Percentiles rank a stretch among this genome's conserved stretches.
phyloP scores from a whole-genome alignment of 2,329 filamentous ascomycete genomes.

The Exophiala phaeomuriformis region DNA sequence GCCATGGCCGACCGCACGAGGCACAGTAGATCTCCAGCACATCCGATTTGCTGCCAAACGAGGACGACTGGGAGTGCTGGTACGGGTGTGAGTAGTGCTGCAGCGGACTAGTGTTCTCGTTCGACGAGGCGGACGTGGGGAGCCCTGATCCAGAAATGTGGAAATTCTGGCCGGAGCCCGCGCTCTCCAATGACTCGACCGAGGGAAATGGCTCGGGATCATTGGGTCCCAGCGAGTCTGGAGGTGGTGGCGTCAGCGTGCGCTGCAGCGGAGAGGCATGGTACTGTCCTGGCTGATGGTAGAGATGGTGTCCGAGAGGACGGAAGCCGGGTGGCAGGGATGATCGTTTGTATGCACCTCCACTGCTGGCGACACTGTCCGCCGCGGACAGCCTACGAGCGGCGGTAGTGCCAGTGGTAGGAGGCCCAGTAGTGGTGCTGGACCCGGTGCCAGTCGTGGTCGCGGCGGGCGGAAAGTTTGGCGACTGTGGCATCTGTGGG shows the following conservation, averaged over 20 bases:
- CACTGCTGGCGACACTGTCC: slow-evolving; percentile 16
- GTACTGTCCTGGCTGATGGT: slow-evolving; percentile 47
- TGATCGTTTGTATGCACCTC: slow-evolving; percentile 44
- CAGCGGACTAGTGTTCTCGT: slow-evolving; percentile 55
- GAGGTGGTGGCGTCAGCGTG: slow-evolving; percentile 74
- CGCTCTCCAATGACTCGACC: slow-evolving; percentile 66
- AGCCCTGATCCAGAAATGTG: slow-evolving; percentile 61
- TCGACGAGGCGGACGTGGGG: slow-evolving; percentile 53
- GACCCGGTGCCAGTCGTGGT: slow-evolving; percentile 7
- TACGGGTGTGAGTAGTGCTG: slow-evolving; percentile 30
- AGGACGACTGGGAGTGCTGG: slow-evolving; percentile 50
- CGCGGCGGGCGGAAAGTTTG: slow-evolving; percentile 27
- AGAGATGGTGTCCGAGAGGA: slow-evolving; percentile 35
- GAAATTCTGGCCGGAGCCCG: slow-evolving; percentile 56
- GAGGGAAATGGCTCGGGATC: slow-evolving; percentile 76
- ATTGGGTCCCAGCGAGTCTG: slow-evolving; percentile 51
- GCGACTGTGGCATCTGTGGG: slow-evolving; percentile 29
- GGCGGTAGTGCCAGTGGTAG: slow-evolving; percentile 37
- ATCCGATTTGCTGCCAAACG: slow-evolving; percentile 37
- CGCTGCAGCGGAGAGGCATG: slow-evolving; percentile 87
- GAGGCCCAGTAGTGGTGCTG: slow-evolving; percentile 1
- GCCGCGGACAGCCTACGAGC: slow-evolving; percentile 23
- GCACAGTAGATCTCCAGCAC: slow-evolving; percentile 87
- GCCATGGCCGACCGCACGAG: slow-evolving; percentile 69
- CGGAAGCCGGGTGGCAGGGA: slow-evolving; percentile 56